Percentiles rank a stretch among this genome's conserved stretches.
Evolutionary conservation across 371 early-diverging fungal species (phyloP).

Genomic region (Actinomortierella wolfii): DNA sequence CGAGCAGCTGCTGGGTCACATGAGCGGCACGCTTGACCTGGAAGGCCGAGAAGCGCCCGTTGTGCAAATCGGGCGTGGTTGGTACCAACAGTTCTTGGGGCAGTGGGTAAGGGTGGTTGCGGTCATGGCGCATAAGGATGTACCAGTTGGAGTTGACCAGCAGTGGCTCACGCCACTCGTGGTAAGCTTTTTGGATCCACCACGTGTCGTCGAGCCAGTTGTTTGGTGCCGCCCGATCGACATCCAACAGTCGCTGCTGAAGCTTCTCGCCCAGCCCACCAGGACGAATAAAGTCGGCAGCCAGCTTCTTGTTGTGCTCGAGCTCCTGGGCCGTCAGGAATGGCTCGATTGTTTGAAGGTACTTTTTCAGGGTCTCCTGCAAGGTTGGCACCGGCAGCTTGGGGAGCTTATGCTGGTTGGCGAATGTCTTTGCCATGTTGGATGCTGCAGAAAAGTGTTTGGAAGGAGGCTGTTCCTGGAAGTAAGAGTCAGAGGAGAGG

Average conservation of each 20-base stretch:
- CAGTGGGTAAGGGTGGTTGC: conserved; percentile 61
- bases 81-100: conserved; percentile 27
- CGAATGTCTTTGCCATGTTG: conserved; percentile 15
- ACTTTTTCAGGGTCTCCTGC: conserved; percentile 52
- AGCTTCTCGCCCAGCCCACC: conserved; percentile 52
- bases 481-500: conserved; percentile 1
- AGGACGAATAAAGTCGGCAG: conserved; percentile 54
- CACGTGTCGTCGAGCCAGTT: conserved; percentile 93
- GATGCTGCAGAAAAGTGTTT: too few species aligned
- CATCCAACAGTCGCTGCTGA: conserved; percentile 64
- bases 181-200: conserved; percentile 90
- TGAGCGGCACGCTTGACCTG: conserved; percentile 89
- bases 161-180: conserved; percentile 87
- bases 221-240: conserved; percentile 62
- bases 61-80: too few species aligned
- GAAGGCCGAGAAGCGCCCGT: conserved; percentile 64
- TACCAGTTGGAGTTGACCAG: conserved; percentile 94
- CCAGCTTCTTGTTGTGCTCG: conserved; percentile 38
- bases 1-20: conserved; percentile 69
- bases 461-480: too few species aligned
- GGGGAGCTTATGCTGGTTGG: conserved; percentile 49
- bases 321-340: conserved; percentile 47
- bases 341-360: conserved; percentile 56
- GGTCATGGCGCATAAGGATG: conserved; percentile 70
- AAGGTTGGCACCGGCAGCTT: conserved; percentile 64